Conservation (phyloP, 2,329 filamentous ascomycete species). For the Hymenoscyphus infarciens region DNA sequence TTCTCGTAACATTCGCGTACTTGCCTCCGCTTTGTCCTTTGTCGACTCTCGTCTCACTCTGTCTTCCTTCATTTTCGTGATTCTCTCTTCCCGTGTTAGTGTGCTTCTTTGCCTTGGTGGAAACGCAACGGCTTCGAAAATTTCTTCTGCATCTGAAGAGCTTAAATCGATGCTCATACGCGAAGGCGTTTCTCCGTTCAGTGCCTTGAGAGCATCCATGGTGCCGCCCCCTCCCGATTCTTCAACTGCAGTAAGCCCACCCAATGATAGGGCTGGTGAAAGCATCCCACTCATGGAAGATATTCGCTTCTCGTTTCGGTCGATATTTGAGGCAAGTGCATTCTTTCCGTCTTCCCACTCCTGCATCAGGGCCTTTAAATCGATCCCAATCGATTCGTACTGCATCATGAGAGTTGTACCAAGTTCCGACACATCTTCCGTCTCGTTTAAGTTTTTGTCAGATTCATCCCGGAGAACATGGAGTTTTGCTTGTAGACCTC, state of each 20-base stretch:
- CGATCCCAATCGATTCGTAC: conserved; percentile 90
- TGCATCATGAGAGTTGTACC: conserved; percentile 77
- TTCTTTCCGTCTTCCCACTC: conserved; percentile 87
- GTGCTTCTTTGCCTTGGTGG: conserved; percentile 64
- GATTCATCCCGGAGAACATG: conserved; percentile 89
- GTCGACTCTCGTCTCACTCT: conserved; percentile 68
- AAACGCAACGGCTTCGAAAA: conserved; percentile 87
- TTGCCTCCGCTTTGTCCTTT: conserved; percentile 74
- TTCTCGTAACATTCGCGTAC: conserved; percentile 85
- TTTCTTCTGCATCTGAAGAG: conserved; percentile 64
- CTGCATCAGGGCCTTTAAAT: conserved; percentile 74
- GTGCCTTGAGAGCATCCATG: conserved; percentile 68
- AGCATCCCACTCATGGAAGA: conserved; percentile 55
- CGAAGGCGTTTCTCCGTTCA: conserved; percentile 66
- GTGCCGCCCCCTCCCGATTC: conserved; percentile 50
- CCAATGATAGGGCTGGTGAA: conserved; percentile 60
- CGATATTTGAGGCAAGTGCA: conserved; percentile 76
- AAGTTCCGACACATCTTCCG: conserved; percentile 69
- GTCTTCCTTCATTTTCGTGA: conserved; percentile 84
- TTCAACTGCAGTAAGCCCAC: conserved; percentile 60
- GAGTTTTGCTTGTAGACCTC: conserved; percentile 90
- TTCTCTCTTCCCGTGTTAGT: conserved; percentile 81
- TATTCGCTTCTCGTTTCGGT: conserved; percentile 70
- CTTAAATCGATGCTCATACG: conserved; percentile 50
- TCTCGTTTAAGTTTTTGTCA: conserved; percentile 71